Evolutionary conservation across 768 basidiomycete species (phyloP).

Genomic region (Piloderma croceum): DNA sequence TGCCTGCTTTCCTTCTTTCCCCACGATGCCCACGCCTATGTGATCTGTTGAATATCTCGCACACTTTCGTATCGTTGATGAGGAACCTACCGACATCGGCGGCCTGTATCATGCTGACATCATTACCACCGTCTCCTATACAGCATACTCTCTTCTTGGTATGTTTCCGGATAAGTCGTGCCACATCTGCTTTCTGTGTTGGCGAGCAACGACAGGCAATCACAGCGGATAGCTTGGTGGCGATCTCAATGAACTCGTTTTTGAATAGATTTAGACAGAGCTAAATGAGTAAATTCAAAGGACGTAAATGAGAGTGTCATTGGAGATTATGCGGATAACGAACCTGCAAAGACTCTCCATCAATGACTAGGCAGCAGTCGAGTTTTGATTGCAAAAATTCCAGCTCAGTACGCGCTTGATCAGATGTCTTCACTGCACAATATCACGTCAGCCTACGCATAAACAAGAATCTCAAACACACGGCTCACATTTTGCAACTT

Average conservation of each 20-base stretch:
- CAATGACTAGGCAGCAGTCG: constrained; percentile 97
- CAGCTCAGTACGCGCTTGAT: constrained; percentile 79
- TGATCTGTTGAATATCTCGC: neutral
- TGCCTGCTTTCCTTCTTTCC: constrained; percentile 98
- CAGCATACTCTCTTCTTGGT: constrained; percentile 97
- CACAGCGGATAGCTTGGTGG: constrained; percentile 92
- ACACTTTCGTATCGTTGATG: neutral
- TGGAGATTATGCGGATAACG: constrained; percentile 9
- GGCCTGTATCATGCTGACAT: constrained; percentile 99
- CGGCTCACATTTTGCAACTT: constrained; percentile 71
- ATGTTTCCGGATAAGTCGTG: constrained; percentile 81
- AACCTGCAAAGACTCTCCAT: constrained; percentile 93
- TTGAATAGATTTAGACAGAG: constrained; percentile 88
- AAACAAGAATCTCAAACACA: constrained; percentile 1
- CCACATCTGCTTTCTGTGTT: constrained; percentile 98
- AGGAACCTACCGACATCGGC: constrained; percentile 85
- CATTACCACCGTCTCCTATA: constrained; percentile 98
- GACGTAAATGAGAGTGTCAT: neutral
- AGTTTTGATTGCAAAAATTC: constrained; percentile 92
- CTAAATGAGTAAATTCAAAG: constrained; percentile 33
- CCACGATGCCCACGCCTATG: constrained; percentile 92
- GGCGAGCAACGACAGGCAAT: constrained; percentile 98
- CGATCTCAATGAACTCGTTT: constrained; percentile 92
- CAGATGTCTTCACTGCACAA: constrained; percentile 70
- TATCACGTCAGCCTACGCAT: constrained; percentile 5